phyloP scores from a whole-genome alignment of 768 basidiomycete species.

The Boletus rubescentipes region DNA sequence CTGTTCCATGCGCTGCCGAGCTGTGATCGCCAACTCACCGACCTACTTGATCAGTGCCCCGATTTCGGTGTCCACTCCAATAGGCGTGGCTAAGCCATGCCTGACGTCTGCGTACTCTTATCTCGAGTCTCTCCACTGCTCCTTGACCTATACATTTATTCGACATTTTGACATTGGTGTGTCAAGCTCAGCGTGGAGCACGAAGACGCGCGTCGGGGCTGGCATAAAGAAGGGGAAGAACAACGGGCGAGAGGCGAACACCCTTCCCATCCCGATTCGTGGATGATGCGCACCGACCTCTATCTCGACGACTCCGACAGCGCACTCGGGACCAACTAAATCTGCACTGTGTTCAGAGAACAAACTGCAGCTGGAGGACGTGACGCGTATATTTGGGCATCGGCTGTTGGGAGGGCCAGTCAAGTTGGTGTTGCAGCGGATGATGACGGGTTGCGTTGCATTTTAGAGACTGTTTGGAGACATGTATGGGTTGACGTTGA shows the following conservation, averaged over 20 bases:
- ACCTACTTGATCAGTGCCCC: constrained; percentile 36
- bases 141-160: constrained; percentile 40
- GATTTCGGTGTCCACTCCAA: constrained; percentile 22
- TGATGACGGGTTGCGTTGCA: constrained; percentile 31
- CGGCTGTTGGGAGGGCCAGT: constrained; percentile 37
- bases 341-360: constrained; percentile 52
- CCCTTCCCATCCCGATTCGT: constrained; percentile 16
- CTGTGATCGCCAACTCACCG: constrained; percentile 40
- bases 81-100: constrained; percentile 38
- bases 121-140: constrained; percentile 48
- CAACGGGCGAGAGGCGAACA: constrained; percentile 27
- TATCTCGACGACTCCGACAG: constrained; percentile 17
- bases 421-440: constrained; percentile 25
- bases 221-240: constrained; percentile 35
- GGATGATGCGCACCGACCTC: constrained; percentile 12
- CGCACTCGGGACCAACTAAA: constrained; percentile 32
- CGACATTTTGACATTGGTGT: constrained; percentile 44
- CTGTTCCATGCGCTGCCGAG: constrained; percentile 45
- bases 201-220: constrained; percentile 30
- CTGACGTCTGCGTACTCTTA: constrained; percentile 45
- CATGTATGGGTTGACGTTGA: constrained; percentile 22
- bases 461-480: constrained; percentile 30
- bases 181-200: constrained; percentile 42
- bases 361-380: constrained; percentile 43
- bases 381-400: constrained; percentile 47